These are phyloP conservation scores for Globisporangium carolinianum DNA, from an alignment of 352 stramenopile species.

Conservation along the genomic window DNA sequence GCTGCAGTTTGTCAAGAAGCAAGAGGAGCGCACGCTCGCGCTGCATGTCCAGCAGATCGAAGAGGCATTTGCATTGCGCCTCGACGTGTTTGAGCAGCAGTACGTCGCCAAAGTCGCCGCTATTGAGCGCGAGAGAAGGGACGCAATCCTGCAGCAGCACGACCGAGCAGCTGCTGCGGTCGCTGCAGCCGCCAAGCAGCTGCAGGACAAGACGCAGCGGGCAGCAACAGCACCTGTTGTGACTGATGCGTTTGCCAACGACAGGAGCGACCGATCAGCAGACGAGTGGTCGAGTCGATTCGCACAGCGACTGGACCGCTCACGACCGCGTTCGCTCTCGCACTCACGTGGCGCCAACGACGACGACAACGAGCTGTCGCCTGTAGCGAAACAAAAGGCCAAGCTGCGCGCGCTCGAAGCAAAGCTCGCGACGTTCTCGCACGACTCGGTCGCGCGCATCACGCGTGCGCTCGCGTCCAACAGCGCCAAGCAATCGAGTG, in stretches of 20 bases:
- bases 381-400: conserved; percentile 37
- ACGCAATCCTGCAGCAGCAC: conserved; percentile 35
- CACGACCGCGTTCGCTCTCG: background rate
- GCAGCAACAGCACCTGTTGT: background rate
- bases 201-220: conserved; percentile 38
- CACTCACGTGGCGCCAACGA: background rate
- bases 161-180: conserved; percentile 31
- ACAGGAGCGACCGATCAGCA: too few species aligned
- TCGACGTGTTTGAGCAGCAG: conserved; percentile 61
- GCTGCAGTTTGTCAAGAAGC: conserved; percentile 41
- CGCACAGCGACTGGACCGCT: background rate
- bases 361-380: conserved; percentile 17
- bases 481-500: background rate
- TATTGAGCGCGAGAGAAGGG: conserved; percentile 42
- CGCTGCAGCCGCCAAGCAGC: conserved; percentile 29
- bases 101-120: conserved; percentile 47
- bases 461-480: conserved; percentile 14
- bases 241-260: background rate
- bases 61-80: conserved; percentile 48
- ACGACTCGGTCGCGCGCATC: conserved; percentile 39
- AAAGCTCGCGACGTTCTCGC: conserved; percentile 46
- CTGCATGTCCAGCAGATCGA: conserved; percentile 37
- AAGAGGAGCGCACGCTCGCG: conserved; percentile 40
- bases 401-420: conserved; percentile 50
- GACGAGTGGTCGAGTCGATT: too few species aligned